Base-by-base conservation (phyloP, 352 stramenopile genomes). In the Vaucheria bursata region DNA sequence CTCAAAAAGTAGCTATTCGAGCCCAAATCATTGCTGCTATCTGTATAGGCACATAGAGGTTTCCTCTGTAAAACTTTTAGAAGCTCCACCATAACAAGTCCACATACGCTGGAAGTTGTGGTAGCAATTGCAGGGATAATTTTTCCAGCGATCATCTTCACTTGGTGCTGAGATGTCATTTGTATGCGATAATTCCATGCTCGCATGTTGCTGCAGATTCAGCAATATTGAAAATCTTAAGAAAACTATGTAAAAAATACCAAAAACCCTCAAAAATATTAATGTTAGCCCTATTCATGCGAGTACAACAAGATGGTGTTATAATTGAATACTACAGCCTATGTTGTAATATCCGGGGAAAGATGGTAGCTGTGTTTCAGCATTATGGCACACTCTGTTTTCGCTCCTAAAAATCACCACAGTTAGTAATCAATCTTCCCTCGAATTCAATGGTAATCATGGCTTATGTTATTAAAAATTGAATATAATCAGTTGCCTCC, bases 61-160 rank as follows among this genome's bases (percentile, higher is more conserved):
- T 95, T 96, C 31, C 86, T 86, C 83, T 94, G 80, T 77, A 88
- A 89, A 25, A 96, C 59, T 83, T 98, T 98, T 66, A 97, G 87
- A 65, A 97, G 92, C 83, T 98, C 95, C 81, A 98, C 94, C 85
- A 93, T 96, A 64, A 98, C 93, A 3, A 98, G 88, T 35, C 94
- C 95, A 2, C 93, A 97, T 32, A 98, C 94, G 35, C 97, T 88
- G 25, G 94, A 93, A 6, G 95, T 99, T 29, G 95, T 98, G 49
- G 95, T 99, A 5, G 95, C 95, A 79, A 99, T 97, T 34, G 95
- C 95, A 1, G 95, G 94, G 78, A 99, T 98, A 84, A 99, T 99
- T 80, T 97, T 96, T 45, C 95, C 95, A 29, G 95, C 95, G 84
- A 98, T 98, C 71, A 98, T 96, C 75, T 97, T 97, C 29, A 92